phyloP scores from a whole-genome alignment of 2,329 filamentous ascomycete genomes.

The Neospermospora avenae region DNA sequence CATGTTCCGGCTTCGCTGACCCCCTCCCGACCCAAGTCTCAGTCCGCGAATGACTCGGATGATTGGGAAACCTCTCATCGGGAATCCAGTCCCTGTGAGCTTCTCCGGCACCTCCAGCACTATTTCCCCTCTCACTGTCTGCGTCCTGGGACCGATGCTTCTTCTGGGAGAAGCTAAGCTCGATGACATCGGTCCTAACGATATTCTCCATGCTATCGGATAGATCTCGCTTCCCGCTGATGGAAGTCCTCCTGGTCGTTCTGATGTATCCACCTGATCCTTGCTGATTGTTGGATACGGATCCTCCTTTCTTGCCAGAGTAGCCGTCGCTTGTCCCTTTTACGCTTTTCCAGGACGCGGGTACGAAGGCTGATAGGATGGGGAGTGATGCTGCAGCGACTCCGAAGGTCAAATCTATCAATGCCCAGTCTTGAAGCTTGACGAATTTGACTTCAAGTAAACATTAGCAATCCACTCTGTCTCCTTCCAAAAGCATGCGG shows the following conservation, averaged over 20 bases:
- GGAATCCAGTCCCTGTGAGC: neutral
- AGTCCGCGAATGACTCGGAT: neutral
- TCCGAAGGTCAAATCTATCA: slow-evolving; percentile 36
- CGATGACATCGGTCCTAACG: slow-evolving; percentile 21
- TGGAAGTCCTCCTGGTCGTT: slow-evolving; percentile 6
- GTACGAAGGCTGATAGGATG: slow-evolving; percentile 32
- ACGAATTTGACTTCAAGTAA: slow-evolving; percentile 30
- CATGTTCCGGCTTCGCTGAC: neutral
- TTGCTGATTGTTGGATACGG: neutral
- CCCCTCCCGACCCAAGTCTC: neutral
- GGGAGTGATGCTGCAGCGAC: slow-evolving; percentile 36
- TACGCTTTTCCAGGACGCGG: slow-evolving; percentile 13
- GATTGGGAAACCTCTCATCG: neutral
- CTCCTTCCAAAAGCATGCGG: neutral
- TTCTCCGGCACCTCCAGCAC: neutral
- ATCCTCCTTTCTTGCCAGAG: neutral
- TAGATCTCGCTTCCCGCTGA: slow-evolving; percentile 5
- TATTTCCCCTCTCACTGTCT: neutral
- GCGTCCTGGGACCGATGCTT: slow-evolving; percentile 5
- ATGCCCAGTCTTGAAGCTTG: slow-evolving; percentile 33
- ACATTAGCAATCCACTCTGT: slow-evolving; percentile 20
- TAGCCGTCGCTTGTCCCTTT: neutral
- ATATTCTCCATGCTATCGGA: slow-evolving; percentile 22
- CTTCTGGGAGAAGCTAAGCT: slow-evolving; percentile 16
- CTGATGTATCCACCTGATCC: neutral